Evolutionary conservation across 164 flowering plant species (phyloP).

Genomic region (Echeveria elegans): DNA sequence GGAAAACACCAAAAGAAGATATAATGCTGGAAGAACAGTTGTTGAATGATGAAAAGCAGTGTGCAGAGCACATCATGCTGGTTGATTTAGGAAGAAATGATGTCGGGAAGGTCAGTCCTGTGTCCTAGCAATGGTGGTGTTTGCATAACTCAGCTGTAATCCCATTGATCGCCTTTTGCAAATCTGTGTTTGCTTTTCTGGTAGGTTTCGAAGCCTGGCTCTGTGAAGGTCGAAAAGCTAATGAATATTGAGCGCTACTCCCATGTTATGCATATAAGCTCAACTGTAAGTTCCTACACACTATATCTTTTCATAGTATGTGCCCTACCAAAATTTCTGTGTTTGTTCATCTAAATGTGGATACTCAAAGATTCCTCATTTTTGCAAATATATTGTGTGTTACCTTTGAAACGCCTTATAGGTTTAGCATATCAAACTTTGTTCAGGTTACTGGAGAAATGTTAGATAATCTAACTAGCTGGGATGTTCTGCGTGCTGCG

Average conservation of each 20-base stretch:
- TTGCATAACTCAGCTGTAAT: not conserved
- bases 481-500: slow-evolving; percentile 92
- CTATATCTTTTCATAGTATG: not conserved
- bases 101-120: slow-evolving; percentile 73
- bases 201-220: slow-evolving; percentile 82
- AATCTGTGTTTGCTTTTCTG: not conserved
- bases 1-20: slow-evolving; percentile 77
- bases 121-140: not conserved
- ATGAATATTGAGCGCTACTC: slow-evolving; percentile 90
- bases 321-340: not conserved
- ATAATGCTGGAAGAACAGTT: slow-evolving; percentile 54
- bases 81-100: slow-evolving; percentile 96
- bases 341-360: not conserved
- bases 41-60: slow-evolving; percentile 77
- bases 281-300: slow-evolving; percentile 49
- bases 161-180: not conserved
- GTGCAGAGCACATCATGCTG: slow-evolving; percentile 96
- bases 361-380: not conserved
- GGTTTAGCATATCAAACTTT: not conserved
- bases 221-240: slow-evolving; percentile 87
- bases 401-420: too few species aligned
- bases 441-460: slow-evolving; percentile 86
- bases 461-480: slow-evolving; percentile 56
- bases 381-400: not conserved
- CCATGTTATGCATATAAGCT: slow-evolving; percentile 99